Evolutionary conservation across 257 asterid genomes (phyloP).

Genomic region (Primulina huaijiensis): DNA sequence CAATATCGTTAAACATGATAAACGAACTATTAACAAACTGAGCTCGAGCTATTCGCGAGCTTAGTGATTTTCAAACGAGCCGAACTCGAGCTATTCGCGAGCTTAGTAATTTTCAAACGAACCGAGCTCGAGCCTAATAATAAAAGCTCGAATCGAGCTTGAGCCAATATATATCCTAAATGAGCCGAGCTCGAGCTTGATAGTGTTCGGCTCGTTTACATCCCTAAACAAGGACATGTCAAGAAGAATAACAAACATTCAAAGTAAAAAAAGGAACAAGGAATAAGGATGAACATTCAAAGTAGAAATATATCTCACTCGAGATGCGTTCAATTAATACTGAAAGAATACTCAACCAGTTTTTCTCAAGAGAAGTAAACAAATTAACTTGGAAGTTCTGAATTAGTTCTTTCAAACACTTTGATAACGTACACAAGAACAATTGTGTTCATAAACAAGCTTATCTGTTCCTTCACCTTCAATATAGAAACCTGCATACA

Average conservation of each 20-base stretch:
- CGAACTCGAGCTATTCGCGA: no score
- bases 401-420: not conserved
- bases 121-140: no score
- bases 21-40: no score
- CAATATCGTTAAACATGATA: no score
- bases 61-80: no score
- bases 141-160: no score
- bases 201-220: no score
- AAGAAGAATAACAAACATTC: not conserved
- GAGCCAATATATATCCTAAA: no score
- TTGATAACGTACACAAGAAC: not conserved
- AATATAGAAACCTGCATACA: conserved; percentile 13
- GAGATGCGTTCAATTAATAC: not conserved
- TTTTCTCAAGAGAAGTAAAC: not conserved
- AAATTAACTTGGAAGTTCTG: not conserved
- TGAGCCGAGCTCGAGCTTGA: no score
- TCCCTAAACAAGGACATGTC: conserved; percentile 12
- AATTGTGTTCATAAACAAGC: not conserved
- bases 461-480: not conserved
- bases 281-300: not conserved
- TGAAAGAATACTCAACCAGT: not conserved
- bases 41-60: no score
- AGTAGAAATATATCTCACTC: not conserved
- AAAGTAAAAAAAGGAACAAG: not conserved
- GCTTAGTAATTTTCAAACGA: no score